phyloP scores from a whole-genome alignment of 495 filamentous ascomycete genomes.

The Delitschia confertaspora region DNA sequence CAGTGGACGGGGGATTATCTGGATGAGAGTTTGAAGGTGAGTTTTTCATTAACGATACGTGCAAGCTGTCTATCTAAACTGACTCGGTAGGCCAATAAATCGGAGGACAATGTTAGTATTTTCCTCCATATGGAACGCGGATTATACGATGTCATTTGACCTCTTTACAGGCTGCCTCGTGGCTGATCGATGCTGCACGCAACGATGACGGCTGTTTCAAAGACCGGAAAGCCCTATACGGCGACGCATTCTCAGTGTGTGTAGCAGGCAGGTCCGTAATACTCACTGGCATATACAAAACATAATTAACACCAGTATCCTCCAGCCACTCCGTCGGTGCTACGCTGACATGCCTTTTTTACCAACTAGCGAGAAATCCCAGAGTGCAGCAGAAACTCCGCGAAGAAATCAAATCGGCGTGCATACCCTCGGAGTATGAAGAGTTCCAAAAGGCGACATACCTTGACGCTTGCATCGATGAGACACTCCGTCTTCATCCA shows the following conservation, averaged over 20 bases:
- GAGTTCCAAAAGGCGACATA: background rate
- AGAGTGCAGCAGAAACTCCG: background rate
- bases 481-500: conserved; percentile 16
- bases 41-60: background rate
- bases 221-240: background rate
- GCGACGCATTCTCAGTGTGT: background rate
- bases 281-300: background rate
- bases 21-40: background rate
- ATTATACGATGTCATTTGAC: too few species aligned
- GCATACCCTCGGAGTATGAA: too few species aligned
- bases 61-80: background rate
- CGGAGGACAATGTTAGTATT: too few species aligned
- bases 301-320: background rate
- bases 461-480: conserved; percentile 14
- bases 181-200: background rate
- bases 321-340: conserved; percentile 4
- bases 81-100: too few species aligned
- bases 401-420: conserved; percentile 1
- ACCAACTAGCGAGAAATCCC: conserved; percentile 6
- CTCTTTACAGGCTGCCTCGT: background rate
- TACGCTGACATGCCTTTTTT: conserved; percentile 6
- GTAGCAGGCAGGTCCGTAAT: conserved; percentile 7
- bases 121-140: too few species aligned
- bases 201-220: background rate
- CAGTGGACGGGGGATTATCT: background rate